Evolutionary conservation across 805 yeast genomes (phyloP).

Genomic region (Blastobotrys terrestris): DNA sequence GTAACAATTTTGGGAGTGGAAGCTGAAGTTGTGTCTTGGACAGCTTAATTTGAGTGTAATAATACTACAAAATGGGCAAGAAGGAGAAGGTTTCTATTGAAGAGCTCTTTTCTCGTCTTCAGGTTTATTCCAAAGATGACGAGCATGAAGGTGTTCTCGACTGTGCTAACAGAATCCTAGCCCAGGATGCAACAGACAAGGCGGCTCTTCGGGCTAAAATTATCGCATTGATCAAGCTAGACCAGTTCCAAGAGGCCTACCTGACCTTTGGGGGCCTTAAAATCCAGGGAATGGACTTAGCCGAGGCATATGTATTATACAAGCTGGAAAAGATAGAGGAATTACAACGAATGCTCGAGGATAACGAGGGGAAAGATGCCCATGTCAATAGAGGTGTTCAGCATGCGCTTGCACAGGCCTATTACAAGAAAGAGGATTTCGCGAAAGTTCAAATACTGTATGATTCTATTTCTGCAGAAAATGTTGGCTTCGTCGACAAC

Average conservation of each 20-base stretch:
- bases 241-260: constrained; percentile 46
- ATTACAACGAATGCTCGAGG: constrained; percentile 17
- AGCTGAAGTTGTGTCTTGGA: not conserved
- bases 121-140: constrained; percentile 31
- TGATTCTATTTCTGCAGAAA: constrained; percentile 39
- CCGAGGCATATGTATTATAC: constrained; percentile 55
- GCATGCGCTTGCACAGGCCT: constrained; percentile 50
- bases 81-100: constrained; percentile 9
- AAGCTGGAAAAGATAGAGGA: constrained; percentile 42
- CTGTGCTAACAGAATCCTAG: constrained; percentile 14
- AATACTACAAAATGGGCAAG: constrained; percentile 1
- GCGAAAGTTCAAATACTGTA: not conserved
- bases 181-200: constrained; percentile 25
- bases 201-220: constrained; percentile 39
- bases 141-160: constrained; percentile 20
- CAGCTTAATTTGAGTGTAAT: not conserved
- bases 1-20: not conserved
- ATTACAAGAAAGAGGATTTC: constrained; percentile 42
- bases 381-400: constrained; percentile 32
- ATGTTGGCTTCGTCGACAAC: constrained; percentile 38
- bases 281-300: constrained; percentile 29
- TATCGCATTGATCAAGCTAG: constrained; percentile 55
- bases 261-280: constrained; percentile 23
- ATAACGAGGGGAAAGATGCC: constrained; percentile 14
- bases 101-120: constrained; percentile 32